Percentiles rank a stretch among this genome's conserved stretches.
These are phyloP conservation scores for Coemansia sp. DNA, from an alignment of 192 early-diverging fungal species.

Conservation along the genomic window DNA sequence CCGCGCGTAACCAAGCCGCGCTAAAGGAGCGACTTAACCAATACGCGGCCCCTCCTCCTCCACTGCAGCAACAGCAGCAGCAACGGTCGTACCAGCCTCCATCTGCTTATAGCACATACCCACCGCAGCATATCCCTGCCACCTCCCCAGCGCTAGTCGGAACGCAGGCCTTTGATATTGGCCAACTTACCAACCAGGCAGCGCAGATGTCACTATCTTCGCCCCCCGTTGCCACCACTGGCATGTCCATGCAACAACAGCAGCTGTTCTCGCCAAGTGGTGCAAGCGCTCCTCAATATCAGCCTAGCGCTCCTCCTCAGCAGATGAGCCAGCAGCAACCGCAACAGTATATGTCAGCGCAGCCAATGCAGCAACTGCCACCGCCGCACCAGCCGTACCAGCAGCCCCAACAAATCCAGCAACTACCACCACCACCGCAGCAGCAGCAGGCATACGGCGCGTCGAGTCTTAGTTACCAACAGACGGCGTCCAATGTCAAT, in stretches of 20 bases:
- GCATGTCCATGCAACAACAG: constrained; percentile 24
- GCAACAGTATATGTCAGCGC: constrained; percentile 9
- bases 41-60: constrained; percentile 37
- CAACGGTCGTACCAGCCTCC: constrained; percentile 8
- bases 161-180: constrained; percentile 38
- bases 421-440: constrained; percentile 10
- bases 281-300: constrained; percentile 31
- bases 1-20: constrained; percentile 60
- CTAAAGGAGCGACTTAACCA: constrained; percentile 64
- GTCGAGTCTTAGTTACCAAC: constrained; percentile 4
- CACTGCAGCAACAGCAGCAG: constrained; percentile 16
- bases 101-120: constrained; percentile 13
- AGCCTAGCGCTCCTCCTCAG: constrained; percentile 42
- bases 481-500: neutral
- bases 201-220: constrained; percentile 44
- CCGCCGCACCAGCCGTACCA: constrained; percentile 18
- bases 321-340: constrained; percentile 12
- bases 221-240: constrained; percentile 12
- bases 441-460: constrained; percentile 16
- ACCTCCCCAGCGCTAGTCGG: constrained; percentile 23
- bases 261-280: constrained; percentile 21
- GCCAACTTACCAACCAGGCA: constrained; percentile 41
- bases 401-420: constrained; percentile 24
- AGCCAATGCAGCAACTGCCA: constrained; percentile 16
- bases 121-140: constrained; percentile 12